Evolutionary conservation across 371 early-diverging fungal species (phyloP).

Genomic region (Apophysomyces elegans): DNA sequence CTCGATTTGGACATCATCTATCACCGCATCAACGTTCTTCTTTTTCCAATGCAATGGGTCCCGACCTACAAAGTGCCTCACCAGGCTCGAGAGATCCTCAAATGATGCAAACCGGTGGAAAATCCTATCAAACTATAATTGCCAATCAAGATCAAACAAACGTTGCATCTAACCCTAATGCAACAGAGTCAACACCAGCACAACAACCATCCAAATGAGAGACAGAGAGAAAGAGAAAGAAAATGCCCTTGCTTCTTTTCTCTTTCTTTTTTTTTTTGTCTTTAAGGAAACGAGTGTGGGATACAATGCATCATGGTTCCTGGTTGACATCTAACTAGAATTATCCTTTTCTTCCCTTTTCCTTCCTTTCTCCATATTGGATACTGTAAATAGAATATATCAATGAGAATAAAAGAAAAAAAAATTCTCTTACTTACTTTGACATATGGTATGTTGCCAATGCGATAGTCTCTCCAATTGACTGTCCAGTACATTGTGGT

Average conservation of each 20-base stretch:
- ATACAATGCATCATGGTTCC: too few relatives aligned
- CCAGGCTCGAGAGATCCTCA: conserved; percentile 16
- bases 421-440: not conserved
- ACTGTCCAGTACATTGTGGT: too few relatives aligned
- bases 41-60: conserved; percentile 28
- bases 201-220: not conserved
- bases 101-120: conserved; percentile 12
- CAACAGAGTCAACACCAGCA: not conserved
- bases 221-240: too few relatives aligned
- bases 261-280: not conserved
- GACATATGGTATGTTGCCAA: too few relatives aligned
- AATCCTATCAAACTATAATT: not conserved
- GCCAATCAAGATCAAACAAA: conserved; percentile 3
- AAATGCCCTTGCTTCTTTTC: too few relatives aligned
- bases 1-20: conserved; percentile 34
- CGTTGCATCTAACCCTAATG: not conserved
- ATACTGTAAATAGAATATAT: not conserved
- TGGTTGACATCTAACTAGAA: not conserved
- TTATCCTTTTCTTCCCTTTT: not conserved
- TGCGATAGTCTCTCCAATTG: too few relatives aligned
- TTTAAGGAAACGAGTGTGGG: too few relatives aligned
- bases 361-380: not conserved
- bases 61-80: conserved; percentile 22
- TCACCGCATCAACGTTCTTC: conserved; percentile 28
- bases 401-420: conserved; percentile 12